Evolutionary conservation across 768 basidiomycete genomes (phyloP), one percentile per base, ranked within the genome.

Genomic region (Auricularia sp.): DNA sequence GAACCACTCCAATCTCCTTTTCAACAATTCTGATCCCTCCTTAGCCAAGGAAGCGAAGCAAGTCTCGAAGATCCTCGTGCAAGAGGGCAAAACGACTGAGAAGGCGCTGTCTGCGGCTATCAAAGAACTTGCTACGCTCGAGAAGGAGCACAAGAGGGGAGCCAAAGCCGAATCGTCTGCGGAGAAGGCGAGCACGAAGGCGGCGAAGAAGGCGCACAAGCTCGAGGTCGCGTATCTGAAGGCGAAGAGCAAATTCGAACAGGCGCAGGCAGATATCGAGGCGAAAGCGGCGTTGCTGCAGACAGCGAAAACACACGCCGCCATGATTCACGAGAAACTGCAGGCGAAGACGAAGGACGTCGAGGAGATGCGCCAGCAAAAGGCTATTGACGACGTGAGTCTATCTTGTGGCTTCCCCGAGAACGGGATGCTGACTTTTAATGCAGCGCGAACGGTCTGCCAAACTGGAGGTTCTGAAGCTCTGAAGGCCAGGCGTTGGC

Each of bases 271-370:
- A 0, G 80, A 83, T 61, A 72, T 86, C 23, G 74, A 68, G 6
- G 74, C 80, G 0, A 78, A 81, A 62, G 77, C 77, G 23, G 81
- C 83, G 64, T 72, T 77, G 3, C 72, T 88, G 34, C 82, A 84
- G 34, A 76, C 76, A 1, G 75, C 81, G 21, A 79, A 81, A 54
- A 77, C 80, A 29, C 83, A 81, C 6, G 84, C 86, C 2, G 77
- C 72, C 62, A 80, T 85, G 62, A 79, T 83, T 23, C 88, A 87
- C 1, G 78, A 83, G 61, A 81, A 80, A 68, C 75, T 91, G 63
- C 80, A 84, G 61, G 85, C 85, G 64, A 91, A 91, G 78, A 81
- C 81, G 21, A 79, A 82, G 63, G 88, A 91, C 69, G 80, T 93
- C 1, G 88, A 91, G 68, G 79, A 80, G 66, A 72, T 91, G 62